Conservation (phyloP, 75 land plant species). For the Pinus taeda region DNA sequence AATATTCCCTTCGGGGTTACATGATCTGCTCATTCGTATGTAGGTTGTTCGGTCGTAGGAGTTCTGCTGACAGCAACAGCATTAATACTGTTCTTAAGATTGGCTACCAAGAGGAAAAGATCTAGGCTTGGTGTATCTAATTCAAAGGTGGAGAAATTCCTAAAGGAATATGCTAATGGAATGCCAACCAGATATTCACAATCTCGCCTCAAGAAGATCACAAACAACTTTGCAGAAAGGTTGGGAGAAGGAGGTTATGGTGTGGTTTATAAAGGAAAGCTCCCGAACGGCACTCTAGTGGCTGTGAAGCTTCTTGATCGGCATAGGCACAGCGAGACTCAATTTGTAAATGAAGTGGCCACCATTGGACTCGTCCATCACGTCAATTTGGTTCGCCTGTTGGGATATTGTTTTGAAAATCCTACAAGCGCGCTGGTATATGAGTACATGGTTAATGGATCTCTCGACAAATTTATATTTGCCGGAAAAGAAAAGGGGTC, state of each 20-base stretch:
- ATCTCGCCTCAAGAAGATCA: neutral
- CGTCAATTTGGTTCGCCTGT: conserved; percentile 10
- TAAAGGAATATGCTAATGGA: neutral
- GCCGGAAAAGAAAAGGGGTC: neutral
- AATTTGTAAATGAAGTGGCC: conserved; percentile 21
- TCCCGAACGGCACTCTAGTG: conserved; percentile 3
- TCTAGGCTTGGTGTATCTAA: no score
- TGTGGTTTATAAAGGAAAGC: conserved; percentile 10
- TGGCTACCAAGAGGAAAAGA: neutral
- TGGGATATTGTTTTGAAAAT: conserved; percentile 11
- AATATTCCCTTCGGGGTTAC: no score
- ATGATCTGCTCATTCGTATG: neutral
- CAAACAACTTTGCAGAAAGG: conserved; percentile 10
- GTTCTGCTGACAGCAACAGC: neutral
- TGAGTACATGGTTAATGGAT: neutral
- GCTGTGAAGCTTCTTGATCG: conserved; percentile 17
- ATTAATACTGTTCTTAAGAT: neutral
- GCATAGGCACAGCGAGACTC: neutral
- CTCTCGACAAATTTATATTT: neutral
- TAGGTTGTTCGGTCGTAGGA: neutral
- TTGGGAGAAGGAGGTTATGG: conserved; percentile 17
- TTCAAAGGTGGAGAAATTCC: neutral
- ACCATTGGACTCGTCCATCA: conserved; percentile 21
- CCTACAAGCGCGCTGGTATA: neutral
- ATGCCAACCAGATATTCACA: neutral